Base-by-base conservation (phyloP, 1,284 basidiomycete species). In the Porogramme epimiltina region DNA sequence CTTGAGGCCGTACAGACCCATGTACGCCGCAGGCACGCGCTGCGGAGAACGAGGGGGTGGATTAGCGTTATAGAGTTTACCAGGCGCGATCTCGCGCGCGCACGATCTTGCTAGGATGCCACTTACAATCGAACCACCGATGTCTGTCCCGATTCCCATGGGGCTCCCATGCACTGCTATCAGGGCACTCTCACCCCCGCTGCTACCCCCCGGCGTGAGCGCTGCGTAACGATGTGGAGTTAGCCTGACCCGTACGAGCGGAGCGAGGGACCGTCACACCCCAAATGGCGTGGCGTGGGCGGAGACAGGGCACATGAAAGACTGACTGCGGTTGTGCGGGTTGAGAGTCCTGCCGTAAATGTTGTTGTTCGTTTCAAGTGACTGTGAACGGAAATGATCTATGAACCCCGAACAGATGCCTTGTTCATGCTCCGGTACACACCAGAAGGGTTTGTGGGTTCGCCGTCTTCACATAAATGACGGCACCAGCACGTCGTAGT, bases 141-240 rank as follows among this genome's bases (percentile, higher is more conserved):
- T 80, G 61, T 85, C 83, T 5, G 80, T 81, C 20, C 84, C 84
- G 31, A 86, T 70, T 2, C 85, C 85, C 36, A 87, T 55, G 22
- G 74, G 72, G 48, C 76, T 77, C n/a, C 83, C 85, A 24, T 74
- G 74, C 48, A 80, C 67, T n/a, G 79, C 77, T 33, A 87, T 68
- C 45, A 89, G 66, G 3, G 85, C 84, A 38, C 83, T 80, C 67
- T 89, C 87, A 31, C 84, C 84, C 42, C 84, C 84, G 42, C 76
- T 80, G 52, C 78, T 81, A 16, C 84, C 84, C n/a, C 84, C 84
- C 2, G 76, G 65, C n/a, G 78, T 76, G 22, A 82, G 68, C 42
- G 54, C 66, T 69, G 54, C 55, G 51, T 41, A 46, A 46, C 26
- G 34, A 48, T 52, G 8, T 16, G 13, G 34, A 10, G 54, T 52